Base-by-base conservation (phyloP, 1,139 yeast genomes). In the Spencermartinsiella ligniputridi region DNA sequence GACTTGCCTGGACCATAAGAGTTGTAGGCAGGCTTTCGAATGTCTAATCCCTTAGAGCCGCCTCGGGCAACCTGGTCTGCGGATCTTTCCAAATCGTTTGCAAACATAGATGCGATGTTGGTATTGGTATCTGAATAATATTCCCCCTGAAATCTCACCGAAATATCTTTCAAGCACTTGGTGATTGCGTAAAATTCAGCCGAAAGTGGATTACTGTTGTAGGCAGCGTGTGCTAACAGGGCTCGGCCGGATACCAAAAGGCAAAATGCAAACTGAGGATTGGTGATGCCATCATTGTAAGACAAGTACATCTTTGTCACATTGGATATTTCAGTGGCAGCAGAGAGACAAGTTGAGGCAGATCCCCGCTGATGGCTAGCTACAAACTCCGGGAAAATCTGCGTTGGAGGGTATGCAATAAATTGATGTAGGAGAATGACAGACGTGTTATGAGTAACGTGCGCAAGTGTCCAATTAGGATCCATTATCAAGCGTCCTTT, bases 401-500 rank as follows among this genome's bases (percentile, higher is more conserved):
- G 22, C 16, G 15, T 38, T 20, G 29, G 43, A 39, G 32, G 43
- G 24, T 13, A 4, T 21, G 58, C 58, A 3, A 55, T 45, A 40
- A 53, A 47, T 35, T 56, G 61, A 37, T 56, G 61, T 4, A 56
- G 49, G 15, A 56, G 46, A 15, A 55, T 43, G 15, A 56, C 58
- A 35, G 51, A 45, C 2, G 59, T 54, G 36, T 56, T 56, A 41
- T 55, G 59, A 5, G 57, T 53, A 24, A 55, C 49, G 42, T 56
- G 61, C 1, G 61, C 61, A 5, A 56, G 49, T 2, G 58, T 53
- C 40, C 55, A 39, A 37, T 56, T 56, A 35, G 53, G 56, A 42
- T 56, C 61, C 46, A 53, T 46, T 34, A 11, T 34, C 42, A 39
- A 3, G 46, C 18, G 30, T 5, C 18, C 52, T 5, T 20, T 20